Base-by-base conservation (phyloP, 441 rosid genomes). In the Adansonia gregorii region DNA sequence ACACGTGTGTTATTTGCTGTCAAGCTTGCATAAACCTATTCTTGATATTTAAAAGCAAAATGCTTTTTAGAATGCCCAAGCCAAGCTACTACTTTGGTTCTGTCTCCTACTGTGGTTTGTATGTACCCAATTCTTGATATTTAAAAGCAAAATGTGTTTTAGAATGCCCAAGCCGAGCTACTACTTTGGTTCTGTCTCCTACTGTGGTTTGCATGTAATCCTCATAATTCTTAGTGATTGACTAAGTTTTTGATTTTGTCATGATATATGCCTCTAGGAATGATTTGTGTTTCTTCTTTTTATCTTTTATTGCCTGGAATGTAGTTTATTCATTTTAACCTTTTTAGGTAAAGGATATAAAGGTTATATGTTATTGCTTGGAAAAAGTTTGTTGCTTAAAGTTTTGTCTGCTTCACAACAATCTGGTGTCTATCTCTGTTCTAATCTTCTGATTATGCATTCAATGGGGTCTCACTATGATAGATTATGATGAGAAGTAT, bases 401-500 rank as follows among this genome's bases (percentile, higher is more conserved):
- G 70, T 72, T 74, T 31, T 24, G 11, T 68, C 22, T 66, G 7
- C 19, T 19, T 48, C 14, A 31, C 39, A 39, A 48, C 64, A 31
- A 24, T 75, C 54, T 48, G 39, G 52, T 71, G 46, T 31, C 48
- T 67, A 8, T 78, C 19, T 75, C n/a, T 73, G 49, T 46, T 65
- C 60, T 39, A 75, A 73, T 73, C 55, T 77, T 78, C 78, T 85
- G 82, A 80, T 86, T 76, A 19, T 78, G 63, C 64, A 4, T 82
- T 81, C 56, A 74, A 60, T 81, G 72, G 83, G 74, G 74, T 55
- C 87, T 83, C 84, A 54, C 81, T 49, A 68, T 82, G 75, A 81
- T 84, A 97, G 99, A 92, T 91, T 94, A 93, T 86, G 87, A 87
- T 82, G 89, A 88, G 82, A 93, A 97, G 89, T 92, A 94, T 49